phyloP scores from a whole-genome alignment of 352 stramenopile species.

The Globisporangium acanthophoron region DNA sequence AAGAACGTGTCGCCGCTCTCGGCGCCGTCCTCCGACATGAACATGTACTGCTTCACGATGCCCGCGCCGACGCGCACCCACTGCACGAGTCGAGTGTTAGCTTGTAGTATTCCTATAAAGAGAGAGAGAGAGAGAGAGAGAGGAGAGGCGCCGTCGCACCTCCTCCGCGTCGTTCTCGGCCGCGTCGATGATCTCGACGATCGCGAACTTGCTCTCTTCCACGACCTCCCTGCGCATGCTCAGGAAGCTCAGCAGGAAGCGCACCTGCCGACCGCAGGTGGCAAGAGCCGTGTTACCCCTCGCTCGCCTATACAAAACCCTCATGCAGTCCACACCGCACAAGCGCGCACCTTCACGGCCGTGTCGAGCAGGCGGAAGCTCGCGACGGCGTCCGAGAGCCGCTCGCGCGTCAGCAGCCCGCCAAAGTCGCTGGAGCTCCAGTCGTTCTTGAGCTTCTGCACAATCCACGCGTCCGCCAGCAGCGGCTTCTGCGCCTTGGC shows the following conservation, averaged over 20 bases:
- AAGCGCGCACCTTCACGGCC: constrained; percentile 46
- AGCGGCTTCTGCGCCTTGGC: constrained; percentile 12
- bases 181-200: constrained; percentile 42
- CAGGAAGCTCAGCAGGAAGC: constrained; percentile 59
- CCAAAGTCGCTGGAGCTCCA: constrained; percentile 75
- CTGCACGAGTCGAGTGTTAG: constrained; percentile 8
- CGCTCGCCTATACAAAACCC: background rate
- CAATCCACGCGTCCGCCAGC: constrained; percentile 57
- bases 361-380: constrained; percentile 60
- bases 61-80: constrained; percentile 63
- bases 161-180: constrained; percentile 61
- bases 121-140: background rate
- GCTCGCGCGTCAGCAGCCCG: constrained; percentile 46
- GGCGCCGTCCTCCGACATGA: constrained; percentile 31
- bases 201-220: constrained; percentile 39
- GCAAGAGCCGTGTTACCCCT: background rate
- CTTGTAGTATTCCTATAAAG: background rate
- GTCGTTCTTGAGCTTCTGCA: constrained; percentile 70
- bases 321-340: too few relatives aligned
- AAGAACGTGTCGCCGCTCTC: constrained; percentile 51
- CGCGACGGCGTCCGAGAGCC: constrained; percentile 46
- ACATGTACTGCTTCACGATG: constrained; percentile 68
- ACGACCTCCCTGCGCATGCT: constrained; percentile 52
- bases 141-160: constrained; percentile 12
- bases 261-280: constrained; percentile 22